These are phyloP conservation scores for Albugo candida DNA, from an alignment of 352 stramenopile genomes.

Conservation along the genomic window DNA sequence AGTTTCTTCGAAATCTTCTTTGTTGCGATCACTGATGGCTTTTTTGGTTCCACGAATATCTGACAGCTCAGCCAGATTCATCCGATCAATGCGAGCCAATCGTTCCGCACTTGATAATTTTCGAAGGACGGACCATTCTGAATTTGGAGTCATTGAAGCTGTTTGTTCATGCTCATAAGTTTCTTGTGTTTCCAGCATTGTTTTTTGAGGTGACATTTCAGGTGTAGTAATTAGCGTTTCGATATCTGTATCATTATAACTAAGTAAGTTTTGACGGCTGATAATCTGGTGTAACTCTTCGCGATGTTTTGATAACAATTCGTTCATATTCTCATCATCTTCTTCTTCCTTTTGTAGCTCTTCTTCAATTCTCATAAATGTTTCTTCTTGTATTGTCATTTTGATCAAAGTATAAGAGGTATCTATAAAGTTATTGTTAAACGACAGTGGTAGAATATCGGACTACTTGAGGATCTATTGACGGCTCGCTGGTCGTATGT, in stretches of 20 bases:
- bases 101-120: neutral
- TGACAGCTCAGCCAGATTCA: conserved; percentile 56
- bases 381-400: too few species aligned
- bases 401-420: too few species aligned
- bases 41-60: conserved; percentile 35
- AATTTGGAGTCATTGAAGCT: neutral
- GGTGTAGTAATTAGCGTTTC: neutral
- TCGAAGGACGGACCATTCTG: neutral
- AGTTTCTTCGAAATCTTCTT: conserved; percentile 1
- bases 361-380: too few species aligned
- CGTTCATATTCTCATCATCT: conserved; percentile 3
- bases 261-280: neutral
- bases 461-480: too few species aligned
- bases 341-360: conserved; percentile 2
- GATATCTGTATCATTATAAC: neutral
- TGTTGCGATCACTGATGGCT: conserved; percentile 2
- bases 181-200: conserved; percentile 1
- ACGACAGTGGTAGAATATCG: too few species aligned
- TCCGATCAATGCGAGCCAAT: conserved; percentile 24
- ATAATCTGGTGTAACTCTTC: conserved; percentile 8
- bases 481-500: too few species aligned
- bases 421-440: too few species aligned
- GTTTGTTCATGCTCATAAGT: neutral
- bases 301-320: conserved; percentile 6
- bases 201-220: conserved; percentile 1